Percentiles rank a stretch among this genome's conserved stretches.
These are phyloP conservation scores for Peronospora tabacina DNA, from an alignment of 352 stramenopile species.

Conservation along the genomic window DNA sequence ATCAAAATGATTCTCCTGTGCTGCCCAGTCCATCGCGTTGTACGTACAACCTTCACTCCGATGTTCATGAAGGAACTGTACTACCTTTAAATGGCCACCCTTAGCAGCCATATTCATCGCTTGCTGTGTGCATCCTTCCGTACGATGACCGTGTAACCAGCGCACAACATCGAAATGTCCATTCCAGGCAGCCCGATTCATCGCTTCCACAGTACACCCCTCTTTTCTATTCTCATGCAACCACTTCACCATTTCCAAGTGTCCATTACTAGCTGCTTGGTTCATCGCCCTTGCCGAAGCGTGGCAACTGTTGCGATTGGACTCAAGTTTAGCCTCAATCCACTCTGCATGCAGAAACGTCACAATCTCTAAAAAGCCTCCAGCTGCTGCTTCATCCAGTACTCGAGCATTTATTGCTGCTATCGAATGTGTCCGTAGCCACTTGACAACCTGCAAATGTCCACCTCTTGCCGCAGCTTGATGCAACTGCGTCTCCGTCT, in stretches of 20 bases:
- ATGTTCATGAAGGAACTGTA: slow-evolving; percentile 27
- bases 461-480: slow-evolving; percentile 22
- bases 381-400: slow-evolving; percentile 21
- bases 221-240: slow-evolving; percentile 24
- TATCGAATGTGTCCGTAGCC: slow-evolving; percentile 17
- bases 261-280: slow-evolving; percentile 19
- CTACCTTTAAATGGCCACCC: slow-evolving; percentile 23
- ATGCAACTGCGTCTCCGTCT: slow-evolving; percentile 16
- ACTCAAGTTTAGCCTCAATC: slow-evolving; percentile 7
- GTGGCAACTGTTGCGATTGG: slow-evolving; percentile 14
- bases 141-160: slow-evolving; percentile 23
- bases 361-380: slow-evolving; percentile 22
- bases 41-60: slow-evolving; percentile 28
- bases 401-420: slow-evolving; percentile 12
- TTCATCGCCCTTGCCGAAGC: slow-evolving; percentile 24
- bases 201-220: slow-evolving; percentile 25
- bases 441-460: slow-evolving; percentile 23
- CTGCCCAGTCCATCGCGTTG: slow-evolving; percentile 31
- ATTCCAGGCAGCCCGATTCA: slow-evolving; percentile 28
- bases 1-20: slow-evolving; percentile 20
- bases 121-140: slow-evolving; percentile 25
- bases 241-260: slow-evolving; percentile 27
- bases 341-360: slow-evolving; percentile 23
- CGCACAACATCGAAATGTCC: slow-evolving; percentile 21
- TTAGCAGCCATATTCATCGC: slow-evolving; percentile 31